Conservation (phyloP, 495 filamentous ascomycete species). For the Platismatia glauca region DNA sequence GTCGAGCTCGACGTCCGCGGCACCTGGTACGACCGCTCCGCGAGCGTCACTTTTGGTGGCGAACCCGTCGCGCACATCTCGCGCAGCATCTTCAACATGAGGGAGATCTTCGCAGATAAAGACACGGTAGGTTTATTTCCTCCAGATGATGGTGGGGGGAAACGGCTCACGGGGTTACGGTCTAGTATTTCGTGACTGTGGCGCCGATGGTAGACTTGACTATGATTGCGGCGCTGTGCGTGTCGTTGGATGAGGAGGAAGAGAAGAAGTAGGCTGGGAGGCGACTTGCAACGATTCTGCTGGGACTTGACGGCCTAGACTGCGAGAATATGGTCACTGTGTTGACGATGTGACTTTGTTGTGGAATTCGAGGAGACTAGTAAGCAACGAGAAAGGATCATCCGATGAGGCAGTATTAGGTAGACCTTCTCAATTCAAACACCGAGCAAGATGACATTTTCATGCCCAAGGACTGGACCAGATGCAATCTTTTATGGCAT, state of each 20-base stretch:
- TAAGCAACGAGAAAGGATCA: neutral
- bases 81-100: slow-evolving; percentile 44
- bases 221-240: slow-evolving; percentile 50
- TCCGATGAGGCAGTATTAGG: neutral
- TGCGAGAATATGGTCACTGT: neutral
- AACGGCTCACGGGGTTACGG: neutral
- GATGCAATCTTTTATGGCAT: neutral
- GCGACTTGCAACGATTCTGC: neutral
- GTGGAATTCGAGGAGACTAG: neutral
- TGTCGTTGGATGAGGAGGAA: slow-evolving; percentile 54
- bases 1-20: slow-evolving; percentile 38
- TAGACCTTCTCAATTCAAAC: neutral
- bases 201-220: slow-evolving; percentile 53
- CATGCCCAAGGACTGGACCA: neutral
- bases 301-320: neutral
- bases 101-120: slow-evolving; percentile 46
- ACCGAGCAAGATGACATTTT: neutral
- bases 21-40: slow-evolving; percentile 41
- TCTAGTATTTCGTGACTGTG: slow-evolving; percentile 43
- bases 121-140: slow-evolving; percentile 33
- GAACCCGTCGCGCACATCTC: slow-evolving; percentile 45
- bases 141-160: neutral
- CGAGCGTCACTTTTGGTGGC: slow-evolving; percentile 41
- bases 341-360: neutral
- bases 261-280: slow-evolving; percentile 30